These are phyloP conservation scores for Coniochaeta prunicola DNA, from an alignment of 2,329 filamentous ascomycete species.

Conservation along the genomic window DNA sequence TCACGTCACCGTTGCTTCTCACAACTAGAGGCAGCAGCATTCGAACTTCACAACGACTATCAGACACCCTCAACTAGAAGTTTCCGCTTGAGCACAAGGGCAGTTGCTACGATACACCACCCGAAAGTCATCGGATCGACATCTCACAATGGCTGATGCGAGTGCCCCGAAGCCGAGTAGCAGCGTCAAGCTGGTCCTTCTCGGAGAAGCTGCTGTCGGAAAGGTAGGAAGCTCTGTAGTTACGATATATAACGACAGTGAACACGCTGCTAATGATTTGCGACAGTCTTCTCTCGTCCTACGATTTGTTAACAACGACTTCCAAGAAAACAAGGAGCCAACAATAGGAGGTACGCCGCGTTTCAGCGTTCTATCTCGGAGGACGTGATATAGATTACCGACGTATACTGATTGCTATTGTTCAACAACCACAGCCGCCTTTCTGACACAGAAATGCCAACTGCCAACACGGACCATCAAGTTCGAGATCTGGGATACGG, in stretches of 20 bases:
- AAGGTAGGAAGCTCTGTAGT: constrained; percentile 57
- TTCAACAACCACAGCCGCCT: constrained; percentile 60
- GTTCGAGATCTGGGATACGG: constrained; percentile 97
- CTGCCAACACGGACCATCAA: constrained; percentile 88
- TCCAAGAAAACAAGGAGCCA: constrained; percentile 99
- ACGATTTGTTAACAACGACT: constrained; percentile 99
- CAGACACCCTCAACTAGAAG: background rate
- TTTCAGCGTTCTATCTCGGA: background rate
- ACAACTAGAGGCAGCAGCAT: background rate
- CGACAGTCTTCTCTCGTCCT: constrained; percentile 87
- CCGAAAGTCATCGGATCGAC: background rate
- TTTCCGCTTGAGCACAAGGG: background rate
- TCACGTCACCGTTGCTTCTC: background rate
- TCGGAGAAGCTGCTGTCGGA: constrained; percentile 95
- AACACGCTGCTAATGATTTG: background rate
- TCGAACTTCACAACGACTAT: background rate
- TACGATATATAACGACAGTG: background rate
- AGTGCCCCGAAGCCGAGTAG: constrained; percentile 89
- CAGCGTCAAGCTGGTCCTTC: constrained; percentile 97
- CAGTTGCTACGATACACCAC: constrained; percentile 3
- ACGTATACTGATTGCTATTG: background rate
- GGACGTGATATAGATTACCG: background rate
- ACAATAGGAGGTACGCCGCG: constrained; percentile 80
- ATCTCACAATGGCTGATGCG: constrained; percentile 61
- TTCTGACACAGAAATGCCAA: constrained; percentile 97